Base-by-base conservation (phyloP, 805 yeast genomes). In the Saccharomycopsis sp. region DNA sequence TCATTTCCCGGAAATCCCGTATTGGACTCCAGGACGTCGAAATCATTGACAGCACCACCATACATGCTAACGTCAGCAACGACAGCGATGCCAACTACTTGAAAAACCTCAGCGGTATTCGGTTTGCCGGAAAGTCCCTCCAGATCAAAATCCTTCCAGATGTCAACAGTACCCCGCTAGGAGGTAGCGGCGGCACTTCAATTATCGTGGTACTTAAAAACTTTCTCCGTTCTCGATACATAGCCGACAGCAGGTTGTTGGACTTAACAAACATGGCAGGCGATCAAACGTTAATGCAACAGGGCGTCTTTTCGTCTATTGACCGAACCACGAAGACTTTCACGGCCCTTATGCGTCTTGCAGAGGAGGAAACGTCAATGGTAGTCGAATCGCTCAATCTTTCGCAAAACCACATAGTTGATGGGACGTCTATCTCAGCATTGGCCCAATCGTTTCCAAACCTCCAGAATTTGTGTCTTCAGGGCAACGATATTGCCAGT, bases 311-410 rank as follows among this genome's bases (percentile, higher is more conserved):
- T 61, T 79, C 81, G 15, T 73, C 83, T 2, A 73, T 79, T 15
- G 71, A 82, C 9, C 82, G 89, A 1, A 79, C 85, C 37, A 79
- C 91, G 14, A 94, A 92, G 70, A 85, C 91, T 79, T 90, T 92
- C 69, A 87, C 90, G 9, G 98, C 98, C 0, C 72, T 94, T 63
- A 82, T 92, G 87, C 88, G 86, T 67, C 71, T 92, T 7, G 96
- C 96, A 1, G 71, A 75, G 2, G 80, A 81, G 55, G 82, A 80
- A 24, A 50, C 46, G 8, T 24, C 40, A 12, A 16, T 44, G 48
- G 67, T 67, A 5, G 85, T 91, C 2, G 85, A 84, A 34, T 84
- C 90, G 58, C 81, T 91, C 5, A 87, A 85, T 68, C 70, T 90
- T 40, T 80, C 91, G 20, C 75, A 75, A 57, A 87, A 94, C 68